These are phyloP conservation scores for Trypanosoma rangeli DNA, from an alignment of 208 protist genomes.

Conservation along the genomic window DNA sequence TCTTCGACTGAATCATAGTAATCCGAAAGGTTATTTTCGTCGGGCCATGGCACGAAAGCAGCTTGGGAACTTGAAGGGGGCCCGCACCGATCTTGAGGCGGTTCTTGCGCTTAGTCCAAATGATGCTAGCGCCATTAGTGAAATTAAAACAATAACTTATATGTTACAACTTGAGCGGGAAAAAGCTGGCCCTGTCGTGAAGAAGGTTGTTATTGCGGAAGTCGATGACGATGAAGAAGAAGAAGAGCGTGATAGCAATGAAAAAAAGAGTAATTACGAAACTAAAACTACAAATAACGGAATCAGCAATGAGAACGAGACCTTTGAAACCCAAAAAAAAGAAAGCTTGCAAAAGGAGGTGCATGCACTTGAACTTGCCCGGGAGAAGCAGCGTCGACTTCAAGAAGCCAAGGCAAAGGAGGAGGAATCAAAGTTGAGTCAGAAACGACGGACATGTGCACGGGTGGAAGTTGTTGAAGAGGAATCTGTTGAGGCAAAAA, in stretches of 20 bases:
- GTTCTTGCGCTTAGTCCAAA: constrained; percentile 78
- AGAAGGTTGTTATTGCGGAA: constrained; percentile 80
- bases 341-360: constrained; percentile 42
- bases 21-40: constrained; percentile 88
- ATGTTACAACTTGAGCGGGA: constrained; percentile 66
- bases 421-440: constrained; percentile 32
- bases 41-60: constrained; percentile 83
- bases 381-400: constrained; percentile 33
- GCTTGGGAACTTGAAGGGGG: constrained; percentile 80
- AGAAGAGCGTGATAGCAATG: constrained; percentile 5
- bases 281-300: neutral
- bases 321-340: constrained; percentile 24
- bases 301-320: neutral
- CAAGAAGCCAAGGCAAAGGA: constrained; percentile 31
- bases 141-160: constrained; percentile 74
- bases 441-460: constrained; percentile 37
- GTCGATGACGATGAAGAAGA: constrained; percentile 64
- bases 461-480: constrained; percentile 83
- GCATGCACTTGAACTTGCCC: constrained; percentile 40
- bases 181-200: constrained; percentile 15
- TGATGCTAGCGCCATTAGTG: constrained; percentile 62
- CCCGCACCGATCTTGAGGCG: constrained; percentile 79
- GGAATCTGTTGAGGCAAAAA: constrained; percentile 29
- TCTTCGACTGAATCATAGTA: constrained; percentile 75
- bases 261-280: constrained; percentile 3